Conservation (phyloP, 805 yeast genomes). For the Wickerhamomyces alni region DNA sequence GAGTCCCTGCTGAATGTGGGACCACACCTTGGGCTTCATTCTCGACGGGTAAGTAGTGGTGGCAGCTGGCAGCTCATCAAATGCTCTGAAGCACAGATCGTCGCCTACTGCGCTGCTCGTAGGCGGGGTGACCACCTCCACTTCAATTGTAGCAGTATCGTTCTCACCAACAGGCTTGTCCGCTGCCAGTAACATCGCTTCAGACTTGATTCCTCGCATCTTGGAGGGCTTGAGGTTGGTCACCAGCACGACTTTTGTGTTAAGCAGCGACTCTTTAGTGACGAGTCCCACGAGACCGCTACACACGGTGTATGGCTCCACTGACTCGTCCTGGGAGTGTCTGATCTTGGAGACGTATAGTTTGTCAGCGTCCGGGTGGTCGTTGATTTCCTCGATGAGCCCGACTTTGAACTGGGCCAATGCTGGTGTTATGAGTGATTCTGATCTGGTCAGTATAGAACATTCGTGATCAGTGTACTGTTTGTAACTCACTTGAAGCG, state of each 20-base stretch:
- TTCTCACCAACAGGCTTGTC: constrained; percentile 24
- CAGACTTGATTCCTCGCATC: constrained; percentile 55
- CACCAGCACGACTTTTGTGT: constrained; percentile 43
- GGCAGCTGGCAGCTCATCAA: too few relatives aligned
- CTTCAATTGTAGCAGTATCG: constrained; percentile 20
- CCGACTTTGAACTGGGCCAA: constrained; percentile 40
- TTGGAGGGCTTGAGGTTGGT: constrained; percentile 56
- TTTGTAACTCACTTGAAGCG: too few relatives aligned
- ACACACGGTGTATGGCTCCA: constrained; percentile 37
- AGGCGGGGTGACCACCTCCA: constrained; percentile 47
- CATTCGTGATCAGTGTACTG: too few relatives aligned
- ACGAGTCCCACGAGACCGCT: constrained; percentile 50
- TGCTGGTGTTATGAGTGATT: constrained; percentile 10
- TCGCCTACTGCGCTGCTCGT: constrained; percentile 31
- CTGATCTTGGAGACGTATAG: constrained; percentile 49
- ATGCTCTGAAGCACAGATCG: constrained; percentile 28
- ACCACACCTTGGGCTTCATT: constrained; percentile 12
- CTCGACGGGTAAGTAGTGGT: background rate
- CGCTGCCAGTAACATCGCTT: constrained; percentile 67
- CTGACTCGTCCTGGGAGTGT: background rate
- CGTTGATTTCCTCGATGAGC: constrained; percentile 34
- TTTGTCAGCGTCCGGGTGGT: constrained; percentile 54
- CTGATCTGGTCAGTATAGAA: too few relatives aligned
- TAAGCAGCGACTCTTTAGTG: constrained; percentile 31
- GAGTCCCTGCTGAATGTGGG: constrained; percentile 6